These are phyloP conservation scores for Pythium dissotocum DNA, from an alignment of 352 stramenopile species.

Conservation along the genomic window DNA sequence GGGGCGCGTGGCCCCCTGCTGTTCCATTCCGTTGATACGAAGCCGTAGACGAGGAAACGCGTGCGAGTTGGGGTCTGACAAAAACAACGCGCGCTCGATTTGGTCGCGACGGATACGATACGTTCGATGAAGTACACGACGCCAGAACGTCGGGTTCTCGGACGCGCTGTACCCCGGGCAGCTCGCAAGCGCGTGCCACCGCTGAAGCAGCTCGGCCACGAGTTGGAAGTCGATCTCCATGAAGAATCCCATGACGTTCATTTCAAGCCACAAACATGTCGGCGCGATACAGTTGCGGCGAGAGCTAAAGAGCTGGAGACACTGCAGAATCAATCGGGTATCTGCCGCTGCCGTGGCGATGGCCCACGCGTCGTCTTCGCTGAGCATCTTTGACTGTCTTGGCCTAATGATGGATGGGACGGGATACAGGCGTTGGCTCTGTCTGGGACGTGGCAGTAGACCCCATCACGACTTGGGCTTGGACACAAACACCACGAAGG, in stretches of 20 bases:
- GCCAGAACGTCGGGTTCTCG: neutral
- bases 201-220: neutral
- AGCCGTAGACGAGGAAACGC: neutral
- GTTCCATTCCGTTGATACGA: no score
- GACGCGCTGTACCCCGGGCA: neutral
- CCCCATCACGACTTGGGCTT: neutral
- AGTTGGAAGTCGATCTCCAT: no score
- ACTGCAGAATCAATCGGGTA: neutral
- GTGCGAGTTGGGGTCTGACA: neutral
- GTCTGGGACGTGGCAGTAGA: no score
- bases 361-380: neutral
- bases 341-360: neutral
- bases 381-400: neutral
- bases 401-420: neutral
- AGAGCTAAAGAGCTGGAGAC: neutral
- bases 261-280: neutral
- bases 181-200: neutral
- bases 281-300: neutral
- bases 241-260: neutral
- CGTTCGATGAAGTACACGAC: neutral
- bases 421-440: no score
- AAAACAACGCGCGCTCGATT: neutral
- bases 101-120: neutral
- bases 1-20: no score
- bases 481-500: constrained; percentile 29